Percentiles rank a stretch among this genome's conserved stretches.
Conservation (phyloP, 106 monocot genomes). For the Cymbidium sinense region DNA sequence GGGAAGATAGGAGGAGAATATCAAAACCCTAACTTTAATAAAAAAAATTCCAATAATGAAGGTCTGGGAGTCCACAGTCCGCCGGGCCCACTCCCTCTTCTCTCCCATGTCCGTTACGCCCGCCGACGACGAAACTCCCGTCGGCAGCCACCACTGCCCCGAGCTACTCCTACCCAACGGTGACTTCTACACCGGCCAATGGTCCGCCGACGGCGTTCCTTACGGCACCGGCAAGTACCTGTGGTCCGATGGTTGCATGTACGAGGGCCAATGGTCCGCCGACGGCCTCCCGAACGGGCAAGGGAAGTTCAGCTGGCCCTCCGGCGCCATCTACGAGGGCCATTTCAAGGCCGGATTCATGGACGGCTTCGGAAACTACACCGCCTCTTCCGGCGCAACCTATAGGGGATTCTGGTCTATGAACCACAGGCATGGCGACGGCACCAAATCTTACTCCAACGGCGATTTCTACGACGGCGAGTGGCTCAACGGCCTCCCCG, state of each 20-base stretch:
- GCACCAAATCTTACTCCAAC: conserved; percentile 41
- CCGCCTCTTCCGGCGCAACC: conserved; percentile 34
- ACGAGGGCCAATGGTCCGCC: conserved; percentile 54
- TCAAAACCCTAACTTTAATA: too few relatives aligned
- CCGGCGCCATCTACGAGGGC: conserved; percentile 64
- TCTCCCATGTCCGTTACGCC: background rate
- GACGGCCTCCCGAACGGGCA: conserved; percentile 31
- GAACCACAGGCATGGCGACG: conserved; percentile 45
- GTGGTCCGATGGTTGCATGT: conserved; percentile 69
- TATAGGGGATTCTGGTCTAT: conserved; percentile 39
- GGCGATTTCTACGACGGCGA: conserved; percentile 63
- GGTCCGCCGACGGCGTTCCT: conserved; percentile 15
- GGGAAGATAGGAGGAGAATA: too few relatives aligned
- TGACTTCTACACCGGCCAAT: conserved; percentile 42
- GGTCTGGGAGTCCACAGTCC: background rate
- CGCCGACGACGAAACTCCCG: background rate
- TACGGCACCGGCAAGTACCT: conserved; percentile 59
- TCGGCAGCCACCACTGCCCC: background rate
- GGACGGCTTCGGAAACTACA: conserved; percentile 47
- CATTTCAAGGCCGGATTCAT: conserved; percentile 44
- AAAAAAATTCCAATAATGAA: background rate
- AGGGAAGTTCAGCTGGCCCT: conserved; percentile 71
- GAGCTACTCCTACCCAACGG: conserved; percentile 38
- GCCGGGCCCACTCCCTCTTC: background rate
- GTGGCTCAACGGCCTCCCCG: conserved; percentile 39